Base-by-base conservation (phyloP, 495 filamentous ascomycete genomes). In the Podospora australis region DNA sequence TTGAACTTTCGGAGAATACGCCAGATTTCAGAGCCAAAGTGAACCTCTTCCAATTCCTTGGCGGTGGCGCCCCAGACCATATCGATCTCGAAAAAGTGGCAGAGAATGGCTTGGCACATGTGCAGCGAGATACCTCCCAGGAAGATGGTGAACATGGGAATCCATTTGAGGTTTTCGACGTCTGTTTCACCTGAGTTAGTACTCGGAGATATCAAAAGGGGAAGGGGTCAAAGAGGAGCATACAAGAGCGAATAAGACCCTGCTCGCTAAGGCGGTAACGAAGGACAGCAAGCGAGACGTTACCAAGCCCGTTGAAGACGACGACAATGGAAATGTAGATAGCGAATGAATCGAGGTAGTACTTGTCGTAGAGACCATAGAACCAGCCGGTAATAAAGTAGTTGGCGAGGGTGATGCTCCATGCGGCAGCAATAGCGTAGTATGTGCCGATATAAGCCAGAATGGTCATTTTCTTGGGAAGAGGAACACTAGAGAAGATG, bases 361-460 rank as follows among this genome's bases (percentile, higher is more conserved):
- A 85, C 62, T 87, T 81, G 64, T 88, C 84, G 43, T 87, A 63
- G 53, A 80, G 76, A 6, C 79, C 83, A 58, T 80, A 82, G 70
- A 79, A 86, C 80, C 81, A 85, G 43, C 84, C 86, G 43, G 86
- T 77, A 42, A 86, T 67, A 69, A 90, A 86, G 64, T 88, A 90
- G 67, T 90, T 90, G 51, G 71, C 70, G 5, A 81, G 71, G 1
- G 86, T 89, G 68, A 90, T 74, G 57, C 88, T 73, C 86, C 86
- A 89, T 24, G 86, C 82, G 6, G 83, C 81, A 20, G 76, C 87
- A 49, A 90, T 83, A 46, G 86, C 86, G 63, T 90, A 90, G 69
- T 90, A 90, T 10, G 86, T 90, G n/a, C 87, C 86, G 54, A 90
- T 84, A 60, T 90, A 90, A 0, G 86, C 85, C 58, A 89, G 72